Conservation (phyloP, 257 asterid genomes). For the Capsicum baccatum region DNA sequence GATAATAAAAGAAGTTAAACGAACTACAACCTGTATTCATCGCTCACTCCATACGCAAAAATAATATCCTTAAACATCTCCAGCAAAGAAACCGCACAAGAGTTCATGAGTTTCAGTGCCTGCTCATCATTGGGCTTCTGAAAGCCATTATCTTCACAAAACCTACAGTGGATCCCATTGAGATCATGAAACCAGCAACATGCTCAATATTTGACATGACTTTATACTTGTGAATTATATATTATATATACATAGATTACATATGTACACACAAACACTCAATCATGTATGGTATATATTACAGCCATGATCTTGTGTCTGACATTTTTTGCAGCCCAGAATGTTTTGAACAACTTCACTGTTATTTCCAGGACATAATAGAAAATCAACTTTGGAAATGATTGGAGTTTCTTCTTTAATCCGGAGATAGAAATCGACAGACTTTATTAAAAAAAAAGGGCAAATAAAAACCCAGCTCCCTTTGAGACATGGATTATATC, state of each 20-base stretch:
- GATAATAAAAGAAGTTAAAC: constrained; percentile 26
- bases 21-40: constrained; percentile 74
- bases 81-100: constrained; percentile 69
- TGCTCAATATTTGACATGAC: constrained; percentile 15
- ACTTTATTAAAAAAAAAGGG: constrained; percentile 12
- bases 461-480: not conserved
- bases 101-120: constrained; percentile 87
- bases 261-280: not conserved
- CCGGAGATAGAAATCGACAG: not conserved
- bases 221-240: not conserved
- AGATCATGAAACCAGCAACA: constrained; percentile 9
- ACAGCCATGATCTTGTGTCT: not conserved
- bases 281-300: not conserved
- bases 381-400: not conserved
- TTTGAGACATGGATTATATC: not conserved
- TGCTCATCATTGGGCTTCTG: constrained; percentile 88
- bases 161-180: constrained; percentile 42
- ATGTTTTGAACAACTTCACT: not conserved
- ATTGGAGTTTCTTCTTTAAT: not conserved
- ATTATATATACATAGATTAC: not conserved
- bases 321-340: not conserved
- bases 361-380: constrained; percentile 1
- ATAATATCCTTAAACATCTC: constrained; percentile 79
- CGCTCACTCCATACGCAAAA: constrained; percentile 90
- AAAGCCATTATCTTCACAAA: constrained; percentile 76